Evolutionary conservation across 2,329 filamentous ascomycete genomes (phyloP).

Genomic region (Colletotrichum incanum): DNA sequence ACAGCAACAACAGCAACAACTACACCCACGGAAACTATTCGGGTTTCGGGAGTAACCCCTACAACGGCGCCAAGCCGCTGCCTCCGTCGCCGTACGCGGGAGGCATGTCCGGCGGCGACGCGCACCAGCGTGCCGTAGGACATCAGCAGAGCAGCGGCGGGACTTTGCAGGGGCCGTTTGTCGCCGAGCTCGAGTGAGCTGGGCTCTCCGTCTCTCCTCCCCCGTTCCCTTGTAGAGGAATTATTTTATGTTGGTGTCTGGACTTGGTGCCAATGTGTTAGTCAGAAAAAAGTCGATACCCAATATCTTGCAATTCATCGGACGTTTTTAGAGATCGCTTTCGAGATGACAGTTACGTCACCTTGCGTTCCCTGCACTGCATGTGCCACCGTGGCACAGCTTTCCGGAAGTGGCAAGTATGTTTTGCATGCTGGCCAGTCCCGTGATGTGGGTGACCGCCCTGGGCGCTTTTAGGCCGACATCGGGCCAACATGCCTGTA

Average conservation of each 20-base stretch:
- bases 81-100: conserved; percentile 15
- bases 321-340: neutral
- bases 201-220: neutral
- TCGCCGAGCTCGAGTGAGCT: conserved; percentile 37
- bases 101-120: neutral
- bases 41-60: neutral
- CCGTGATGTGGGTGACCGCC: too few relatives aligned
- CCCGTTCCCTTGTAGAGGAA: neutral
- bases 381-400: neutral
- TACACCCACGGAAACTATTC: conserved; percentile 13
- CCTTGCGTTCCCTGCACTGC: neutral
- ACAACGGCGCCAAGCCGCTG: conserved; percentile 18
- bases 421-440: too few relatives aligned
- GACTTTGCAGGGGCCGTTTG: conserved; percentile 16
- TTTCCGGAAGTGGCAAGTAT: neutral
- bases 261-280: neutral
- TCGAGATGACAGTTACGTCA: neutral
- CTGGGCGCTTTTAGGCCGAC: too few relatives aligned
- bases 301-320: neutral
- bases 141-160: conserved; percentile 22
- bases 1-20: neutral
- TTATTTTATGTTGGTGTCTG: neutral
- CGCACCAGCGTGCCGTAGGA: neutral
- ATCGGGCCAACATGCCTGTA: neutral
- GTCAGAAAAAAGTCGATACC: neutral